Base-by-base conservation (phyloP, 1,284 basidiomycete genomes). In the Heterobasidion annosum region DNA sequence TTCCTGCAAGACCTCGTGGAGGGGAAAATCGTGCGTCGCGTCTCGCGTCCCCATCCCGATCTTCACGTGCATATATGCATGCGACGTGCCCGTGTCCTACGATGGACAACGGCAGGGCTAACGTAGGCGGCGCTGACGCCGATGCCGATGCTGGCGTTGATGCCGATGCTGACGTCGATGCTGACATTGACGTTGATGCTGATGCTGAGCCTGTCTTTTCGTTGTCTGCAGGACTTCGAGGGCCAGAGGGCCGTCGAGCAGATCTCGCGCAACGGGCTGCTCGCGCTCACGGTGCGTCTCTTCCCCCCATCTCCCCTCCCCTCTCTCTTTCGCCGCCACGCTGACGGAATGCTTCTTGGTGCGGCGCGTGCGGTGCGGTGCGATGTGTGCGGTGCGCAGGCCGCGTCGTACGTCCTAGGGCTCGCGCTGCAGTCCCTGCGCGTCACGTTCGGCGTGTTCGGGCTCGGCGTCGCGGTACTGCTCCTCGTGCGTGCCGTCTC, bases 161-260 rank as follows among this genome's bases (percentile, higher is more conserved):
- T 8, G 37, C 4, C 5, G 12, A 40, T 10, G 4, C 4, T 5
- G 25, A 25, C 5, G 25, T 3, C 6, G n/a, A 10, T 3, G 37
- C 37, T 10, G n/a, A 40, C 6, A n/a, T n/a, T n/a, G n/a, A n/a
- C n/a, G n/a, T n/a, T n/a, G n/a, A n/a, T n/a, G n/a, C 37, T 8
- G 18, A 18, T 18, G 18, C 18, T 18, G 18, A 18, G 18, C 18
- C 18, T 18, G 12, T 8, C 10, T 3, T 40, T n/a, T 40, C n/a
- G 37, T n/a, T n/a, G 25, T 35, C 33, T 12, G 10, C 15, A 90
- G 87, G 88, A 90, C 65, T 90, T 88, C 67, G 77, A 81, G 61
- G 87, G 87, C 1, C 87, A 90, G 64, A 77, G 76, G 57, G 64
- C 70, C 25, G 80, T 79, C 0, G 87, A 89, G 56, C 63, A 70